These are phyloP conservation scores for Cryptococcus deneoformans DNA, from an alignment of 1,284 basidiomycete genomes.

Conservation along the genomic window DNA sequence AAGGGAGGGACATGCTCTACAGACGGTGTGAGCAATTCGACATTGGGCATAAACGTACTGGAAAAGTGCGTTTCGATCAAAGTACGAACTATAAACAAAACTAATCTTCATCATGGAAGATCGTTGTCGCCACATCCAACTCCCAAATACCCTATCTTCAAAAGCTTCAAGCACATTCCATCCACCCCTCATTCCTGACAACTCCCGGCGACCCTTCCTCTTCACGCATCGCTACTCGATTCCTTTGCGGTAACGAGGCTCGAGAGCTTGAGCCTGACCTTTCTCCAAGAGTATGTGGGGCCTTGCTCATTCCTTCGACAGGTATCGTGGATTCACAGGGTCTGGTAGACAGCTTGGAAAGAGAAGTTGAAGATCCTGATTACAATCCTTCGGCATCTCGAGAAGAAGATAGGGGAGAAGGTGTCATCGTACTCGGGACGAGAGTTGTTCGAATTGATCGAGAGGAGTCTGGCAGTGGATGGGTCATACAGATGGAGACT, in stretches of 20 bases:
- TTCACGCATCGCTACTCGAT: conserved; percentile 60
- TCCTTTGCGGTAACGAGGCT: conserved; percentile 71
- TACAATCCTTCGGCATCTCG: conserved; percentile 16
- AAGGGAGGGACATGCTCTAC: conserved; percentile 83
- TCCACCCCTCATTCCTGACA: conserved; percentile 37
- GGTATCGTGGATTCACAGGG: conserved; percentile 89
- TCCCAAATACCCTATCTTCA: conserved; percentile 69
- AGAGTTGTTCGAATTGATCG: conserved; percentile 83
- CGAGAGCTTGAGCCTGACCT: conserved; percentile 78
- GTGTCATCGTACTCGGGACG: conserved; percentile 77
- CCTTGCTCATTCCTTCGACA: conserved; percentile 79
- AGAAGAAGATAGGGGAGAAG: conserved; percentile 45
- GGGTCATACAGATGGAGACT: conserved; percentile 64
- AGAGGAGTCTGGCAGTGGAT: conserved; percentile 48
- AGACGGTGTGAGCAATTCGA: conserved; percentile 63
- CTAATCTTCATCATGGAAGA: conserved; percentile 32
- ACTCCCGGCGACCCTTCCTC: conserved; percentile 13
- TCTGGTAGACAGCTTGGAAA: conserved; percentile 73
- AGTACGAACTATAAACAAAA: background rate
- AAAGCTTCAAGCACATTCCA: conserved; percentile 63
- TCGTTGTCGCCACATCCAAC: conserved; percentile 68
- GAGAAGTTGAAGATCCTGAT: conserved; percentile 59
- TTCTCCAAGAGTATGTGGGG: conserved; percentile 64
- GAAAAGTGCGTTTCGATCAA: conserved; percentile 57
- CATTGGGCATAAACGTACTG: conserved; percentile 70